Percentiles rank a stretch among this genome's conserved stretches.
Evolutionary conservation across 1,284 basidiomycete genomes (phyloP).

Genomic region (Ceratobasidium sp.): DNA sequence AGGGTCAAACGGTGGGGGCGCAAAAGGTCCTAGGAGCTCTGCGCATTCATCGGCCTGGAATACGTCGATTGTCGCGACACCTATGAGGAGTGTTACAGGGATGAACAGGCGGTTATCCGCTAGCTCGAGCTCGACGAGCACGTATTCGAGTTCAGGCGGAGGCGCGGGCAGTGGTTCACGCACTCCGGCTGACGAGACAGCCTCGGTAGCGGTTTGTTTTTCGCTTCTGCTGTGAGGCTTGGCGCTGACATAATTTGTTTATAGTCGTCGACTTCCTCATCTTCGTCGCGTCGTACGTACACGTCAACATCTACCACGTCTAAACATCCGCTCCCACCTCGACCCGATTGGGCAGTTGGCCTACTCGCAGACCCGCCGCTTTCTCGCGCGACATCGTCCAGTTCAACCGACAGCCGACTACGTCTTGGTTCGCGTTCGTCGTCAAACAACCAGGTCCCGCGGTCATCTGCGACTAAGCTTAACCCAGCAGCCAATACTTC

Average conservation of each 20-base stretch:
- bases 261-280: constrained; percentile 74
- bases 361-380: constrained; percentile 70
- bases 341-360: constrained; percentile 86
- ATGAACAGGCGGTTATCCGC: constrained; percentile 21
- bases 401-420: constrained; percentile 25
- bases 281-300: constrained; percentile 75
- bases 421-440: constrained; percentile 22
- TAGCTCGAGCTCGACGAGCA: constrained; percentile 35
- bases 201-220: constrained; percentile 42
- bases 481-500: constrained; percentile 4
- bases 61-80: constrained; percentile 32
- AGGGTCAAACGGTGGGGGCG: constrained; percentile 23
- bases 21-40: constrained; percentile 29
- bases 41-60: constrained; percentile 15
- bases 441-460: constrained; percentile 28
- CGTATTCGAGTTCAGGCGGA: constrained; percentile 30
- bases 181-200: constrained; percentile 40
- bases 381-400: constrained; percentile 29
- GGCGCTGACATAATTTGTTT: constrained; percentile 35
- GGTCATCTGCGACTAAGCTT: constrained; percentile 11
- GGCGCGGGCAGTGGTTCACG: constrained; percentile 33
- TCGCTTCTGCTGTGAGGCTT: constrained; percentile 15
- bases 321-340: constrained; percentile 77
- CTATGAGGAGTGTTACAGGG: constrained; percentile 23
- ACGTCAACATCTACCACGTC: constrained; percentile 73